Conservation (phyloP, 192 early-diverging fungal species). For the Podila epigama region DNA sequence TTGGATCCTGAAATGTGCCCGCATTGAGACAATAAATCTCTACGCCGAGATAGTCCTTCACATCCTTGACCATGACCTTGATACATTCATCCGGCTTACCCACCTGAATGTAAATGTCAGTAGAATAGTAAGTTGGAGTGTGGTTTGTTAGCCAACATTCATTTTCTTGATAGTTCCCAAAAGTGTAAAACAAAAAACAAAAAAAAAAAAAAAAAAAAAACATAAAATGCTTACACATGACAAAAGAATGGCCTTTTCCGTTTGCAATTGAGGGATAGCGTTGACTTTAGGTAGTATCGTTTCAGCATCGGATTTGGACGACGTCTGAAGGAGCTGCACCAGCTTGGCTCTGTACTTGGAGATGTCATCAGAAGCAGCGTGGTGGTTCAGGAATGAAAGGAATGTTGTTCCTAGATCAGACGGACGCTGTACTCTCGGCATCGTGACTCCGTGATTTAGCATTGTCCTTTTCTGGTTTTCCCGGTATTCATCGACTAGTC, state of each 20-base stretch:
- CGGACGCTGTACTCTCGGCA: background rate
- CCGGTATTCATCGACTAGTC: background rate
- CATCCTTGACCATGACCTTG: slow-evolving; percentile 50
- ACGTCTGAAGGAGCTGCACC: slow-evolving; percentile 53
- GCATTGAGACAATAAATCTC: slow-evolving; percentile 61
- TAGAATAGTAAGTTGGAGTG: too few species aligned
- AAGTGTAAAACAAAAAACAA: background rate
- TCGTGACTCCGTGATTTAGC: background rate
- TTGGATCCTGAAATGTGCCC: slow-evolving; percentile 49
- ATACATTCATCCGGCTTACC: slow-evolving; percentile 53
- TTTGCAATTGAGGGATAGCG: slow-evolving; percentile 35
- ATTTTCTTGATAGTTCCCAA: too few species aligned
- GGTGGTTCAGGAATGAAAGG: slow-evolving; percentile 15
- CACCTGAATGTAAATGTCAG: slow-evolving; percentile 31
- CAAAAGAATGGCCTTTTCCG: slow-evolving; percentile 58
- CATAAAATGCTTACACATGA: slow-evolving; percentile 48
- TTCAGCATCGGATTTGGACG: slow-evolving; percentile 33
- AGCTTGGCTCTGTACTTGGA: slow-evolving; percentile 40
- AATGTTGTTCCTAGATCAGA: slow-evolving; percentile 18
- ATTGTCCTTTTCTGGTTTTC: background rate
- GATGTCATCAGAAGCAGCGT: slow-evolving; percentile 25
- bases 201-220: background rate
- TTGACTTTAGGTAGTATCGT: slow-evolving; percentile 42
- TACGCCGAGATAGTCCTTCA: slow-evolving; percentile 62
- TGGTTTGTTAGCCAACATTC: too few species aligned